Evolutionary conservation across 257 asterid genomes (phyloP).

Genomic region (Solanum chilense): DNA sequence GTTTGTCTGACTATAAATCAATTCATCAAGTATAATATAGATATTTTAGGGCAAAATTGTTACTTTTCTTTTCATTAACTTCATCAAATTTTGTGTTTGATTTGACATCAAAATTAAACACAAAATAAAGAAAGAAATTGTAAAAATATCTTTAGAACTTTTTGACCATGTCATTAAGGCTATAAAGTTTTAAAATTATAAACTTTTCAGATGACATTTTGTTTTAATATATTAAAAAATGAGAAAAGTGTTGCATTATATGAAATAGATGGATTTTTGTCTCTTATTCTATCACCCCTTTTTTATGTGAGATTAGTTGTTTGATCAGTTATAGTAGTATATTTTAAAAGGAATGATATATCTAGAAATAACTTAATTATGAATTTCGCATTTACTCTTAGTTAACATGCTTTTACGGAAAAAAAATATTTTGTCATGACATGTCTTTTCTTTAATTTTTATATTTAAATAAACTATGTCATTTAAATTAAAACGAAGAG

Average conservation of each 20-base stretch:
- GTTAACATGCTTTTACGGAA: not conserved
- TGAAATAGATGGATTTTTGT: not conserved
- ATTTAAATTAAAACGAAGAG: not conserved
- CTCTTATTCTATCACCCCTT: not conserved
- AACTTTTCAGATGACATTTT: not conserved
- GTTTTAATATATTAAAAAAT: no score
- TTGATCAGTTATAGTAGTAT: not conserved
- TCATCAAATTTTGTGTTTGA: not conserved
- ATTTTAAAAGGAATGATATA: not conserved
- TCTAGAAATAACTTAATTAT: not conserved
- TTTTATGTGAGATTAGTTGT: not conserved
- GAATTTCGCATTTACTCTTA: not conserved
- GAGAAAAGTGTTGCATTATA: not conserved
- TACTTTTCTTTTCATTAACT: not conserved
- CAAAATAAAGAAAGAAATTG: not conserved
- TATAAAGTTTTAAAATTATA: no score
- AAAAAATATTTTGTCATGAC: not conserved
- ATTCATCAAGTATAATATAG: not conserved
- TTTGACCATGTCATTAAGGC: not conserved
- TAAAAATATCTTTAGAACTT: no score
- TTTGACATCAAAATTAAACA: not conserved
- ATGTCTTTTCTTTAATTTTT: not conserved
- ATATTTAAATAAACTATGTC: not conserved
- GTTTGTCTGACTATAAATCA: not conserved
- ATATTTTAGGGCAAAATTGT: not conserved